Evolutionary conservation across 345 rosid genomes (phyloP), one percentile per base, ranked within the genome.

Genomic region (Melaleuca quinquenervia): DNA sequence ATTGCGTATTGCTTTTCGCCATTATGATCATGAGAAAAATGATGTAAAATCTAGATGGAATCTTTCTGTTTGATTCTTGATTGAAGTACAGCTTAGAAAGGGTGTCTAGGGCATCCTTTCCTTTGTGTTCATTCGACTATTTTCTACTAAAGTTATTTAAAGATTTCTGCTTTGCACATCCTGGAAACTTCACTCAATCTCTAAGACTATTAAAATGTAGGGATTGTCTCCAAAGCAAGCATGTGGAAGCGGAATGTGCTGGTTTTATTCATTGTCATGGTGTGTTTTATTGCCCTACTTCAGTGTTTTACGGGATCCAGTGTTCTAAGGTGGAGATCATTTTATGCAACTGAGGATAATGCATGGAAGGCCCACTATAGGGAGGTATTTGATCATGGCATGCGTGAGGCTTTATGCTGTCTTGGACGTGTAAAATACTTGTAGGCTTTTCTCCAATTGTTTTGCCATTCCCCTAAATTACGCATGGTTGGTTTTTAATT

Each of bases 341-440:
- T 93, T 90, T 97, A 96, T 88, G 90, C 93, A 82, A 92, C 96
- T 14, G 91, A 97, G 90, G 97, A 96, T 91, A 95, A 93, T 91
- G 97, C 91, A 45, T 97, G 99, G 99, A 95, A 93, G 90, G 93
- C 95, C 90, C 99, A 97, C 85, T 97, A 97, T 89, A 92, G 94
- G 85, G 98, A 96, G 89, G 95, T 96, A 75, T 97, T 97, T 93
- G 98, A 96, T 90, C 91, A 96, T 88, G 97, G 98, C 24, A 95
- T 96, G 88, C 98, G 98, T n/a, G 98, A 97, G 91, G 94, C 94
- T 84, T 89, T 96, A 91, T 97, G 99, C 88, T 97, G 99, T 88
- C 92, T 96, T 58, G 99, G 98, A 75, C 97, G 98, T 82, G 84
- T 89, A 13, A 90, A 93, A 84, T 97, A 95, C 89, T 90, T 96